Conservation (phyloP, 768 basidiomycete genomes). For the Podaxis rugospora region DNA sequence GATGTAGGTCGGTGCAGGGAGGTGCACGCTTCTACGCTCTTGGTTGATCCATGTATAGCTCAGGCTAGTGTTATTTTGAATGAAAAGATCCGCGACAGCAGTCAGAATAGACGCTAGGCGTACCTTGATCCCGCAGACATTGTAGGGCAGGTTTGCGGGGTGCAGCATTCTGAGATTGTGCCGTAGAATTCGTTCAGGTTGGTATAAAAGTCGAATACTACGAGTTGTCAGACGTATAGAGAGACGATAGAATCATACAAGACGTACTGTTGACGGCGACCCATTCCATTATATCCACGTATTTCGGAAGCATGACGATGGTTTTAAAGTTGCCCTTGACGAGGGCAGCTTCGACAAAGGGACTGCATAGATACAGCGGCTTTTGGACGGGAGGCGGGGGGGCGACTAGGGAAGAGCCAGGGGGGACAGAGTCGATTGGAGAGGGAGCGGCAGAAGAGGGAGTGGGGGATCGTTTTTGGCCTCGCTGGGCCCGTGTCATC, state of each 20-base stretch:
- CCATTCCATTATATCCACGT: conserved; percentile 99
- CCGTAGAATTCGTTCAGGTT: conserved; percentile 98
- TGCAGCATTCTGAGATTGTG: conserved; percentile 91
- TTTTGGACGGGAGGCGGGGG: neutral
- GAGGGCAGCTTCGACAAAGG: conserved; percentile 94
- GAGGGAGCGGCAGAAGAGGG: neutral
- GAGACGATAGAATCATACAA: conserved; percentile 12
- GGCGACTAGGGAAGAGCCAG: neutral
- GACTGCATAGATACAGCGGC: conserved; percentile 86
- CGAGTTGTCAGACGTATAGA: neutral
- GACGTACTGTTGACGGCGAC: conserved; percentile 70
- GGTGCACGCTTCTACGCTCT: conserved; percentile 79
- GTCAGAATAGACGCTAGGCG: conserved; percentile 20
- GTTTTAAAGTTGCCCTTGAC: conserved; percentile 99
- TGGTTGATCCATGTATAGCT: conserved; percentile 96
- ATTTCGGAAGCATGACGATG: conserved; percentile 92
- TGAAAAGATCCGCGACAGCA: neutral
- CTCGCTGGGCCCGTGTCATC: conserved; percentile 6
- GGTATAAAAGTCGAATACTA: conserved; percentile 97
- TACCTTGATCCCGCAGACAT: conserved; percentile 93
- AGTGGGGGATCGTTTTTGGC: neutral
- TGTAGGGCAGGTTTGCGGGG: conserved; percentile 79
- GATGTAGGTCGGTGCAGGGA: conserved; percentile 94
- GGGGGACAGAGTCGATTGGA: neutral
- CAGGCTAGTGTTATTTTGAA: conserved; percentile 44